These are phyloP conservation scores for Didymella exigua DNA, from an alignment of 2,329 filamentous ascomycete species.

Conservation along the genomic window DNA sequence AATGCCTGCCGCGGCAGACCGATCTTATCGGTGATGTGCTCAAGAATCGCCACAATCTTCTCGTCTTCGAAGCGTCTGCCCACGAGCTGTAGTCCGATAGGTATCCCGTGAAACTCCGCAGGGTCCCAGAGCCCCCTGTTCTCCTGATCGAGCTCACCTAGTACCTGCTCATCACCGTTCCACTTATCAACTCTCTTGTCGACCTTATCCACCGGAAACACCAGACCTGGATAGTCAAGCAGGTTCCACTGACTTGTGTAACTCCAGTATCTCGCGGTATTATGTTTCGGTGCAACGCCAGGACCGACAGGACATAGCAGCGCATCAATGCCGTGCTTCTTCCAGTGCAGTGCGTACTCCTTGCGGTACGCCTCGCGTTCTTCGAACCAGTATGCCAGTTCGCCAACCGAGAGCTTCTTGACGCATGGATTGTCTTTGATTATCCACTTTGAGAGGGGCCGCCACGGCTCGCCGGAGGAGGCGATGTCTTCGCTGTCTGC, in stretches of 20 bases:
- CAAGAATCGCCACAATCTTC: constrained; percentile 53
- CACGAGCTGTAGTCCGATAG: constrained; percentile 61
- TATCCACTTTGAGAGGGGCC: constrained; percentile 65
- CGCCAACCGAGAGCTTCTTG: constrained; percentile 48
- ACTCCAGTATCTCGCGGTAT: constrained; percentile 64
- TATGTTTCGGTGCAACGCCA: constrained; percentile 59
- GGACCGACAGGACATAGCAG: constrained; percentile 66
- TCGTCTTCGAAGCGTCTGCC: constrained; percentile 61
- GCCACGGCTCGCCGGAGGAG: constrained; percentile 62
- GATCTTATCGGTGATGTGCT: constrained; percentile 41
- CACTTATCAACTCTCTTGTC: constrained; percentile 51
- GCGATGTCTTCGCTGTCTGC: constrained; percentile 59
- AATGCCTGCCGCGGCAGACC: constrained; percentile 29
- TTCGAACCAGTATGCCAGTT: constrained; percentile 51
- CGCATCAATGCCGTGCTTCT: constrained; percentile 59
- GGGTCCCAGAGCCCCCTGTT: constrained; percentile 57
- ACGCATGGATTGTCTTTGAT: constrained; percentile 60
- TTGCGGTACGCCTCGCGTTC: constrained; percentile 53
- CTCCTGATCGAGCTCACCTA: constrained; percentile 56
- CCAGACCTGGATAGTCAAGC: constrained; percentile 67
- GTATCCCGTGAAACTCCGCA: constrained; percentile 56
- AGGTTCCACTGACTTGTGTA: constrained; percentile 73
- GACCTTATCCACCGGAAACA: constrained; percentile 61
- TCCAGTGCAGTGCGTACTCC: constrained; percentile 55
- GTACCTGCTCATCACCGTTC: constrained; percentile 38